Percentiles rank a stretch among this genome's conserved stretches.
Evolutionary conservation across 805 yeast genomes (phyloP).

Genomic region (Cyberlindnera amylophila): DNA sequence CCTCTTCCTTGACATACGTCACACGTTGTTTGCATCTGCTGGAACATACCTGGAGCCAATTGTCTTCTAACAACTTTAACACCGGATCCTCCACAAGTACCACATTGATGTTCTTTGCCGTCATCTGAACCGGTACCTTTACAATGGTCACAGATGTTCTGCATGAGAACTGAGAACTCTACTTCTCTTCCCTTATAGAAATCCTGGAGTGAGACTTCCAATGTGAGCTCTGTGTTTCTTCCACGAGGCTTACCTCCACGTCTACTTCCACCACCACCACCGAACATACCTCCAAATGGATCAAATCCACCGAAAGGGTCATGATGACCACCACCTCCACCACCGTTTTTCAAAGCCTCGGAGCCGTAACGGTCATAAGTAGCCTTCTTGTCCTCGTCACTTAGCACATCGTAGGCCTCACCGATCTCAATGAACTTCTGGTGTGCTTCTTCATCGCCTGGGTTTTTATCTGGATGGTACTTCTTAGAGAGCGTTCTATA

Average conservation of each 20-base stretch:
- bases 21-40: conserved; percentile 76
- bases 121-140: conserved; percentile 85
- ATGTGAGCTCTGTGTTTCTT: conserved; percentile 51
- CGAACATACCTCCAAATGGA: conserved; percentile 62
- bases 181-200: conserved; percentile 65
- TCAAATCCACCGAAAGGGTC: conserved; percentile 56
- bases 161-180: conserved; percentile 62
- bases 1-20: conserved; percentile 82
- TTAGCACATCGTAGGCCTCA: conserved; percentile 85
- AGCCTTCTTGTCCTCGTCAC: conserved; percentile 63
- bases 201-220: conserved; percentile 58
- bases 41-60: conserved; percentile 87
- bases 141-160: conserved; percentile 73
- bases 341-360: conserved; percentile 64
- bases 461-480: conserved; percentile 94
- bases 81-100: conserved; percentile 74
- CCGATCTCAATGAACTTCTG: conserved; percentile 86
- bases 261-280: conserved; percentile 32
- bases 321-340: conserved; percentile 33
- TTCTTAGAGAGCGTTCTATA: conserved; percentile 78
- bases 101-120: conserved; percentile 63
- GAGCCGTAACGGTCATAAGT: conserved; percentile 76
- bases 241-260: conserved; percentile 50
- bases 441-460: conserved; percentile 76
- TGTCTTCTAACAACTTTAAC: conserved; percentile 60